Percentiles rank a stretch among this genome's conserved stretches.
These are phyloP conservation scores for Globisporangium viniferum DNA, from an alignment of 352 stramenopile species.

Conservation along the genomic window DNA sequence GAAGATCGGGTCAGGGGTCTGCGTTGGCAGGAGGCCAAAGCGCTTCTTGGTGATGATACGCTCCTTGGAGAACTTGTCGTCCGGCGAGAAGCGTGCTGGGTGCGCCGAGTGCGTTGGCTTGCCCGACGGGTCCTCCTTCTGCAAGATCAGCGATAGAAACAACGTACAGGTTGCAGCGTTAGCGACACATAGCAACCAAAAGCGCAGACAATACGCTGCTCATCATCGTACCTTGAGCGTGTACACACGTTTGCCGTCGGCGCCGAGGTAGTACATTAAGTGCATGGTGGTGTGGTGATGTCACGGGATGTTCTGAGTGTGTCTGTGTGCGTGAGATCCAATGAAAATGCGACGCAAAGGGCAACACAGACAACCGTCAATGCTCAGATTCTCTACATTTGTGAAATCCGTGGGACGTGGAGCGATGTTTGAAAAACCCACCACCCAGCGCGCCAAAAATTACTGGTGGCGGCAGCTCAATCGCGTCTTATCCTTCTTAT, in stretches of 20 bases:
- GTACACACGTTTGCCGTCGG: constrained; percentile 97
- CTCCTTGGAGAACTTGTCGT: constrained; percentile 99
- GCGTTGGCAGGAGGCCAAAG: constrained; percentile 96
- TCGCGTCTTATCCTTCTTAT: not conserved
- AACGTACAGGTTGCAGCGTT: not conserved
- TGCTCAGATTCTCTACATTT: constrained; percentile 13
- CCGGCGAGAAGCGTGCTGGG: constrained; percentile 97
- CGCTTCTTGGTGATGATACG: constrained; percentile 98
- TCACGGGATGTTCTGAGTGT: not conserved
- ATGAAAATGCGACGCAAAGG: not conserved
- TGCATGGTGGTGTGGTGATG: constrained; percentile 85
- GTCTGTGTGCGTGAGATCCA: constrained; percentile 3
- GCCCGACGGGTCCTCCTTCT: constrained; percentile 94
- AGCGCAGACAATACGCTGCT: not conserved
- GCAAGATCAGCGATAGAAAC: not conserved
- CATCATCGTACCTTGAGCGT: constrained; percentile 92
- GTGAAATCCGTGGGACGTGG: not conserved
- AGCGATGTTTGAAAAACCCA: constrained; percentile 11
- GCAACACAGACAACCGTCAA: not conserved
- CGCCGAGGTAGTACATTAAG: constrained; percentile 99
- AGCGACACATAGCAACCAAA: not conserved
- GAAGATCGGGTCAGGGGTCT: constrained; percentile 88
- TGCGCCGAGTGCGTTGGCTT: constrained; percentile 96
- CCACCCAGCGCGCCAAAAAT: constrained; percentile 12
- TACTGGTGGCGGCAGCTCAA: constrained; percentile 22